A percentile compares a stretch with the other conserved stretches of the same genome.
phyloP scores from a whole-genome alignment of 2,329 filamentous ascomycete species.

The Aureobasidium sp. region DNA sequence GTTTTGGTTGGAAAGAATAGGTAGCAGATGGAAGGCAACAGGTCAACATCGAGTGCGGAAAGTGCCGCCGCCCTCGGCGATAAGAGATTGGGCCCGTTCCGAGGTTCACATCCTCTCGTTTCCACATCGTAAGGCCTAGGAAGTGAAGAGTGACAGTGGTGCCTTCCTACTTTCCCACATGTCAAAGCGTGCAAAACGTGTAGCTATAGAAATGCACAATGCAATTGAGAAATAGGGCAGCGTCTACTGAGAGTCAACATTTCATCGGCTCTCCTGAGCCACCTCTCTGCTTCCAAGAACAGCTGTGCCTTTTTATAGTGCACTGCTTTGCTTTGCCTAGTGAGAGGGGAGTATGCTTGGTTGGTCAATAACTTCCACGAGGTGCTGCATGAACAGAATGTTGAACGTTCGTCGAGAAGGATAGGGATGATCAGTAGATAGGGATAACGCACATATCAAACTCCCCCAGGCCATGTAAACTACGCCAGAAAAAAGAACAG shows the following conservation, averaged over 20 bases:
- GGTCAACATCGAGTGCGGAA: neutral
- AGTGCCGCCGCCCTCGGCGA: neutral
- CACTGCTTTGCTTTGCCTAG: too few relatives aligned
- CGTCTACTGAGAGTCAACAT: neutral
- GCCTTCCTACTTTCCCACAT: too few relatives aligned
- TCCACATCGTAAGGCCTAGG: too few relatives aligned
- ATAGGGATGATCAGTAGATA: neutral
- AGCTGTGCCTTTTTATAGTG: neutral
- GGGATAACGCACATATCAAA: neutral
- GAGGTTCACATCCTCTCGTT: too few relatives aligned
- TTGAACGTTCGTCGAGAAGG: too few relatives aligned
- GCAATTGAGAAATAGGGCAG: neutral
- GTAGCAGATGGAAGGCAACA: neutral
- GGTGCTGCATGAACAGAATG: neutral
- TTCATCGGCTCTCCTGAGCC: neutral
- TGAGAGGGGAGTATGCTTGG: neutral
- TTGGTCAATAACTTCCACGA: neutral
- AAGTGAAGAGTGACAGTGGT: neutral
- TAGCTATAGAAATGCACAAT: neutral
- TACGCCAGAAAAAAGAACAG: neutral
- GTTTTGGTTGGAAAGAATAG: neutral
- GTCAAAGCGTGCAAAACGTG: neutral
- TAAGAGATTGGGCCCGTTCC: neutral
- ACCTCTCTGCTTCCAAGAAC: neutral
- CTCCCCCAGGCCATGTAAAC: neutral